Base-by-base conservation (phyloP, 2,329 filamentous ascomycete species). In the Aspergillus latus region DNA sequence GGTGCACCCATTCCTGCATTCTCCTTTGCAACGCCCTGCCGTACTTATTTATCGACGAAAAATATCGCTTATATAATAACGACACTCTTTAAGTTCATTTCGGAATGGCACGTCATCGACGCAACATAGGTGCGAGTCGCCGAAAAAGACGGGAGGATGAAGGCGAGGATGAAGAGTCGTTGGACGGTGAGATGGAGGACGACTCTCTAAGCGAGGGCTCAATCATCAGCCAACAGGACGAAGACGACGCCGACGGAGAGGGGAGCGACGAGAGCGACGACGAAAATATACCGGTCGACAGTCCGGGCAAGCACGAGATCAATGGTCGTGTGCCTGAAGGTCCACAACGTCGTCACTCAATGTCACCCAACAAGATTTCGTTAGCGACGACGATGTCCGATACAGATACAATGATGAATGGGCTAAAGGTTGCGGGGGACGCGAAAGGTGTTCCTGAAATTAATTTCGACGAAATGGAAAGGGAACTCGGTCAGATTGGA, bases 161-260 rank as follows among this genome's bases (percentile, higher is more conserved):
- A 57, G 78, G 76, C 48, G 77, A 79, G 63, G 78, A 80, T 58
- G 78, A 80, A 59, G 73, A 72, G 47, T 78, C 76, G 44, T 57
- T 82, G 58, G 76, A 76, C 51, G 81, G 76, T 40, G 79, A 79
- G 53, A 63, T 82, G 55, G 80, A 82, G 49, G 83, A 85, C 63
- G 84, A 87, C 68, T 87, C 84, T 40, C 75, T 85, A 72, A 87
- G 83, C 69, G 85, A 87, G 69, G 80, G 77, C 37, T 86, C 84
- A 10, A 73, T 78, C 21, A 76, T 80, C 60, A 86, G 78, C 63
- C 81, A 84, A 59, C 76, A 76, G 45, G 83, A 84, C 50, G 81
- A 82, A 54, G 81, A 85, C 60, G 81, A 85, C 66, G 82, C 79
- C 55, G 82, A 84, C 66, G 80, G 74, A n/a, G 82, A 84, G 68